phyloP scores from a whole-genome alignment of 768 basidiomycete species.

The Calocybe gangraenosa region DNA sequence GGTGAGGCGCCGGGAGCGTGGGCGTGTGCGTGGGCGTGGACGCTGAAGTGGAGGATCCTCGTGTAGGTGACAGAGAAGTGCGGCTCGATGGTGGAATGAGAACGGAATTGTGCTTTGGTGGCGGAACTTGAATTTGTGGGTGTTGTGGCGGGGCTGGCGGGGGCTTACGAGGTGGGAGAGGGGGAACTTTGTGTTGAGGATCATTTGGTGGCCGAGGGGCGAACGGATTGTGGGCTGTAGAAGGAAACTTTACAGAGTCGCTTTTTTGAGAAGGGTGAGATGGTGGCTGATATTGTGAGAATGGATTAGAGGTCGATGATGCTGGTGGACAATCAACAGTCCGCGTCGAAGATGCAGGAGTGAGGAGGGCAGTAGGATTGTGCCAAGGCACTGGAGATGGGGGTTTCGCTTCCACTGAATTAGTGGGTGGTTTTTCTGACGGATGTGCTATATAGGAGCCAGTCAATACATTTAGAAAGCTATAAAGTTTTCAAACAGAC shows the following conservation, averaged over 20 bases:
- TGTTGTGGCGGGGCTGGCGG: constrained; percentile 19
- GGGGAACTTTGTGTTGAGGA: constrained; percentile 30
- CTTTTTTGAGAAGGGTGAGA: constrained; percentile 17
- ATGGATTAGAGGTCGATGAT: constrained; percentile 3
- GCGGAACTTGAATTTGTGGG: constrained; percentile 18
- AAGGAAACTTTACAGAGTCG: constrained; percentile 10
- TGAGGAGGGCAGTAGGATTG: constrained; percentile 1
- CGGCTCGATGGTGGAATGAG: constrained; percentile 16
- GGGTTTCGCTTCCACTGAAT: too few relatives aligned
- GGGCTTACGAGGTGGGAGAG: constrained; percentile 47
- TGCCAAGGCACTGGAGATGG: too few relatives aligned
- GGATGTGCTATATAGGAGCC: background rate
- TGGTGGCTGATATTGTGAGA: constrained; percentile 6
- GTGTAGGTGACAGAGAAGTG: constrained; percentile 16
- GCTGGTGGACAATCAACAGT: background rate
- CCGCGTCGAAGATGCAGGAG: constrained; percentile 5
- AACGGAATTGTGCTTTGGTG: constrained; percentile 33
- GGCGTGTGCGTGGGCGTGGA: constrained; percentile 10
- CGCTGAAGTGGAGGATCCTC: constrained; percentile 12
- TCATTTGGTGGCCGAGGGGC: constrained; percentile 19
- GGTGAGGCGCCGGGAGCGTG: constrained; percentile 10
- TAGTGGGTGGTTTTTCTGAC: too few relatives aligned
- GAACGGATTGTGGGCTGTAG: constrained; percentile 37
- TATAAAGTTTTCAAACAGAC: too few relatives aligned
- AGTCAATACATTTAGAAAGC: too few relatives aligned